These are phyloP conservation scores for Talaromyces sp. DNA, from an alignment of 2,329 filamentous ascomycete genomes.

Conservation along the genomic window DNA sequence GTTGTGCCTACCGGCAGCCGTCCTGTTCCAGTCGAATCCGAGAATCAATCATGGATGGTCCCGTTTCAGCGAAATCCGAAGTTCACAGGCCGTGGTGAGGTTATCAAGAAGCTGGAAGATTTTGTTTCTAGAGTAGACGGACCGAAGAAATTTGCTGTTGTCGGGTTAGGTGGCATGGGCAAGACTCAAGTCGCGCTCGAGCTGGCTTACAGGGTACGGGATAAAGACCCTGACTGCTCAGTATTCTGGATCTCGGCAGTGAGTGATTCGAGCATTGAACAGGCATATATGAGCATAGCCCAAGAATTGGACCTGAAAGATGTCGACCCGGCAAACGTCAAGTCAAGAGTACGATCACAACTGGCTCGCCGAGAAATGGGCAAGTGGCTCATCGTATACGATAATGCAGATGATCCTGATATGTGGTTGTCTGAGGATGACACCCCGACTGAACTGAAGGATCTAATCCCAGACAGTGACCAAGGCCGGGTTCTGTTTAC, in stretches of 20 bases:
- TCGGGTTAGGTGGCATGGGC: conserved; percentile 12
- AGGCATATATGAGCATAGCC: conserved; percentile 19
- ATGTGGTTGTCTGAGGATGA: conserved; percentile 18
- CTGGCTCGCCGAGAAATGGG: conserved; percentile 16
- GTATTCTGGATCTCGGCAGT: conserved; percentile 15
- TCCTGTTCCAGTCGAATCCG: background rate
- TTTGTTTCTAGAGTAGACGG: background rate
- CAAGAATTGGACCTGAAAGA: background rate
- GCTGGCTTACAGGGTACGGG: background rate
- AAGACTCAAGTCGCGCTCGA: conserved; percentile 10
- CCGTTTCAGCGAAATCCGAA: conserved; percentile 9
- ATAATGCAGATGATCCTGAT: conserved; percentile 25
- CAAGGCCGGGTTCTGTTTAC: conserved; percentile 30
- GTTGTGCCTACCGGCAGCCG: background rate
- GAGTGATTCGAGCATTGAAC: conserved; percentile 16
- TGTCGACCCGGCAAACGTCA: background rate
- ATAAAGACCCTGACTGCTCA: conserved; percentile 9
- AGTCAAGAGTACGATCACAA: conserved; percentile 14
- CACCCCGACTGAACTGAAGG: background rate
- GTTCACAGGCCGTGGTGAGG: background rate
- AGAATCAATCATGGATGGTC: conserved; percentile 19
- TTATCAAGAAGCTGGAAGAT: background rate
- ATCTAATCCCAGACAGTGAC: conserved; percentile 23
- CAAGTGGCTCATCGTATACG: conserved; percentile 26
- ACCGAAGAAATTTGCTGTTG: background rate